Evolutionary conservation across 2,329 filamentous ascomycete species (phyloP).

Genomic region (Gnomoniopsis smithogilvyi): DNA sequence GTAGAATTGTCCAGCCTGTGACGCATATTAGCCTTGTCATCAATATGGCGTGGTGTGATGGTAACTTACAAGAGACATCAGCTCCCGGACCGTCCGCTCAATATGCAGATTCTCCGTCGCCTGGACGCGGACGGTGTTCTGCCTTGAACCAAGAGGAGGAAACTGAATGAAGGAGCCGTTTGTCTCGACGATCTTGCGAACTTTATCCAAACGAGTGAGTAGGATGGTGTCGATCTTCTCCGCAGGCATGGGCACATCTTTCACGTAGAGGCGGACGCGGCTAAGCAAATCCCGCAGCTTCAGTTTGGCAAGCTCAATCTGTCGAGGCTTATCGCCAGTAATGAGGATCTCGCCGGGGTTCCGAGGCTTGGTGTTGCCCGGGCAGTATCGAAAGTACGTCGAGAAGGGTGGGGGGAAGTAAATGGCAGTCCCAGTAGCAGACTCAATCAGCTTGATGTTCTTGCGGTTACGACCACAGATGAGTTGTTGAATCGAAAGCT

Average conservation of each 20-base stretch:
- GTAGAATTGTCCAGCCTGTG: conserved; percentile 91
- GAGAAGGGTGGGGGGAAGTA: conserved; percentile 97
- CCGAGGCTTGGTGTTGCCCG: conserved; percentile 74
- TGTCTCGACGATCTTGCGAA: conserved; percentile 94
- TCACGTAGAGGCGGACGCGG: conserved; percentile 80
- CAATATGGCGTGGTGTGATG: conserved; percentile 13
- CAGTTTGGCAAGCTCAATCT: conserved; percentile 84
- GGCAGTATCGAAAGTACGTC: conserved; percentile 84
- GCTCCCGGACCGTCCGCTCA: conserved; percentile 89
- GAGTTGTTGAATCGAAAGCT: conserved; percentile 84
- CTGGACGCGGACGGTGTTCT: conserved; percentile 83
- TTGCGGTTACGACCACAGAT: conserved; percentile 92
- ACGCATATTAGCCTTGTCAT: conserved; percentile 23
- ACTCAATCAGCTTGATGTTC: conserved; percentile 98
- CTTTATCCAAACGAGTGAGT: conserved; percentile 87
- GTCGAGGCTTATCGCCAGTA: conserved; percentile 81
- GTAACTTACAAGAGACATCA: conserved; percentile 80
- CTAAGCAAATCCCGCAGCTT: conserved; percentile 84
- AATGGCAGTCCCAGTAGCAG: conserved; percentile 90
- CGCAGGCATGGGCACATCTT: conserved; percentile 84
- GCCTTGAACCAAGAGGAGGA: conserved; percentile 80
- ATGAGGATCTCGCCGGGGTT: conserved; percentile 92
- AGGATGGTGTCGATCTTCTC: conserved; percentile 95
- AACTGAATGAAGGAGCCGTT: conserved; percentile 96
- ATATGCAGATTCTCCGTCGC: conserved; percentile 91